These are phyloP conservation scores for Angomonas deanei DNA, from an alignment of 208 protist genomes.

Conservation along the genomic window DNA sequence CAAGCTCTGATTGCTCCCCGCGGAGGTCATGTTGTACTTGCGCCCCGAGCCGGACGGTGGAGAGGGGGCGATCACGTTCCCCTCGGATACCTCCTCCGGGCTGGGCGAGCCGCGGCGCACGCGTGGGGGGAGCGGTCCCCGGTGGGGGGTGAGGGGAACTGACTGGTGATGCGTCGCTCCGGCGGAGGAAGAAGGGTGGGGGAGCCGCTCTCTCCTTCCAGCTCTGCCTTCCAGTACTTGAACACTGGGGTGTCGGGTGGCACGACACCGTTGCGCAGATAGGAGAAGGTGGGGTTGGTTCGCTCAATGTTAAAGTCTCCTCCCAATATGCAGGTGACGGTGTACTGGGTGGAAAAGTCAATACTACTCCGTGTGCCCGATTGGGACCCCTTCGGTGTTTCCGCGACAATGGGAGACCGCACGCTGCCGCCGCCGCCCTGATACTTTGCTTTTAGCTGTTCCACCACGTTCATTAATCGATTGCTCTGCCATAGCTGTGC, in stretches of 20 bases:
- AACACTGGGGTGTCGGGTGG: slow-evolving; percentile 35
- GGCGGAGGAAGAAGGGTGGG: background rate
- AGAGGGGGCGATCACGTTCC: background rate
- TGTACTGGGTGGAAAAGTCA: background rate
- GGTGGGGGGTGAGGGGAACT: background rate
- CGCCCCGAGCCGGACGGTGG: background rate
- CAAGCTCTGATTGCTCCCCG: background rate
- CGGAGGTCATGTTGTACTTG: background rate
- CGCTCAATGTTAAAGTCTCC: slow-evolving; percentile 85
- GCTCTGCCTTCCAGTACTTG: slow-evolving; percentile 26
- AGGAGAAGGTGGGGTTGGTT: slow-evolving; percentile 36
- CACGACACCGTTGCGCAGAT: slow-evolving; percentile 29
- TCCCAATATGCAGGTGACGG: slow-evolving; percentile 50
- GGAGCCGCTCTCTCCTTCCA: too few relatives aligned
- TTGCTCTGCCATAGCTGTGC: slow-evolving; percentile 82
- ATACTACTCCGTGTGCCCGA: background rate
- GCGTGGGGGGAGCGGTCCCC: background rate
- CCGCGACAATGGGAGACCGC: background rate
- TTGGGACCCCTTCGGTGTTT: too few relatives aligned
- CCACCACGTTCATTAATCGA: slow-evolving; percentile 43
- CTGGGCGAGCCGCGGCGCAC: background rate
- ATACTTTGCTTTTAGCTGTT: slow-evolving; percentile 64
- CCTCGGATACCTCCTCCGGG: background rate
- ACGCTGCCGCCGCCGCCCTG: background rate
- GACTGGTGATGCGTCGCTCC: background rate